Percentiles rank a stretch among this genome's conserved stretches.
phyloP scores from a whole-genome alignment of 352 stramenopile species.

The Phytophthora nicotianae region DNA sequence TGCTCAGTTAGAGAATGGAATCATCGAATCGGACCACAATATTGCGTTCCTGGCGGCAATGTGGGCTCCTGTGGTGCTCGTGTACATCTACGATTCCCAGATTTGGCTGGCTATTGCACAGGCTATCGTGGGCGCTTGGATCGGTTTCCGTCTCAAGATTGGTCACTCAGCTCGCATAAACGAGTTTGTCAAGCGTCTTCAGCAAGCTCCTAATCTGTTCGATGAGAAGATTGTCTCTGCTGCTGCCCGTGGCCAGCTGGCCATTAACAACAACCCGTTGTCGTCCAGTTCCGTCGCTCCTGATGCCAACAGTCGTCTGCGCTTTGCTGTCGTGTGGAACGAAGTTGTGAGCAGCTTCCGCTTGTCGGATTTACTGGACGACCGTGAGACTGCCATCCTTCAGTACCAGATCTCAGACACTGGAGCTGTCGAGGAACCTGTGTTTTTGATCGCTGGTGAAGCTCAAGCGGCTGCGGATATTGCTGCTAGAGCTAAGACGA shows the following conservation, averaged over 20 bases:
- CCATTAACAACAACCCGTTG: constrained; percentile 64
- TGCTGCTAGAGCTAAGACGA: constrained; percentile 56
- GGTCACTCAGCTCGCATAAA: constrained; percentile 79
- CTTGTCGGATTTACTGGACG: constrained; percentile 85
- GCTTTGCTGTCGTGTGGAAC: constrained; percentile 90
- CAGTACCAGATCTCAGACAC: constrained; percentile 90
- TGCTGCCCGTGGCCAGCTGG: constrained; percentile 65
- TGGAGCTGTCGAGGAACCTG: constrained; percentile 79
- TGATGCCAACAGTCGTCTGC: constrained; percentile 79
- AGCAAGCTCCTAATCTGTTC: constrained; percentile 70
- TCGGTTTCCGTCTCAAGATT: constrained; percentile 83
- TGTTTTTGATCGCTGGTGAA: constrained; percentile 88
- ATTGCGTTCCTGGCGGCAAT: constrained; percentile 80
- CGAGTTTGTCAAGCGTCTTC: constrained; percentile 73
- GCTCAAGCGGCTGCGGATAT: constrained; percentile 77
- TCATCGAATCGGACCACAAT: constrained; percentile 82
- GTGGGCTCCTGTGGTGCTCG: constrained; percentile 79
- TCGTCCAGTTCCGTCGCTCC: constrained; percentile 58
- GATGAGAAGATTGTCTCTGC: constrained; percentile 82
- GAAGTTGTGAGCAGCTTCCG: constrained; percentile 91
- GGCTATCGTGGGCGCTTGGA: constrained; percentile 72
- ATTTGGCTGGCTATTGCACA: constrained; percentile 89
- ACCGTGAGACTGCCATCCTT: constrained; percentile 86
- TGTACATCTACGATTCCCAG: constrained; percentile 89
- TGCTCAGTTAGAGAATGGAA: constrained; percentile 47